Evolutionary conservation across 208 protist genomes (phyloP).

Genomic region (Vickermania ingenoplastis): DNA sequence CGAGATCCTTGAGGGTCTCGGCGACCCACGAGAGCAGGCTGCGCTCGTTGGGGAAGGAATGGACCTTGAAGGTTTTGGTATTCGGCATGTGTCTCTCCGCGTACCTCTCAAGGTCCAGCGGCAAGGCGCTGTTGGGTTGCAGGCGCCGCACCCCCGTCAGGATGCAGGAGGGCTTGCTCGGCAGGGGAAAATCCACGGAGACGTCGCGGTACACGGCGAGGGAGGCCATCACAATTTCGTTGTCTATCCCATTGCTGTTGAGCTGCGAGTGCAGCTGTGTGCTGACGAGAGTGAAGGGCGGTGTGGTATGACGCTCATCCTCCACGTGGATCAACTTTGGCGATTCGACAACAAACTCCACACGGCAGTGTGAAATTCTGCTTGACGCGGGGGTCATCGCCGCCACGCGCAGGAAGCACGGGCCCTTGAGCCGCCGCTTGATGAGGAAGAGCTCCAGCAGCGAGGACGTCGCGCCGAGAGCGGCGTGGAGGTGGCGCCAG

Average conservation of each 20-base stretch:
- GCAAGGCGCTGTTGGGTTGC: conserved; percentile 24
- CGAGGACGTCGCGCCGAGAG: conserved; percentile 79
- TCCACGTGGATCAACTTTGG: conserved; percentile 66
- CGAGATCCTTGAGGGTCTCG: conserved; percentile 62
- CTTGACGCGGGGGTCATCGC: conserved; percentile 18
- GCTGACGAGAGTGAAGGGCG: conserved; percentile 79
- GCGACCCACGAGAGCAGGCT: conserved; percentile 74
- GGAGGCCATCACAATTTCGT: conserved; percentile 89
- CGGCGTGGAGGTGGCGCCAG: conserved; percentile 55
- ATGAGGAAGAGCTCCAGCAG: conserved; percentile 92
- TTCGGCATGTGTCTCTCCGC: conserved; percentile 21
- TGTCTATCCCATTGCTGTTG: conserved; percentile 45
- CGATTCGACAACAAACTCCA: conserved; percentile 67
- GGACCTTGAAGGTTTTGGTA: conserved; percentile 26
- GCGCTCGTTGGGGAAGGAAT: conserved; percentile 61
- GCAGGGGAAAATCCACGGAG: conserved; percentile 49
- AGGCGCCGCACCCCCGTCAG: conserved; percentile 54
- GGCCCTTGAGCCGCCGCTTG: conserved; percentile 91
- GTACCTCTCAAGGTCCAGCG: conserved; percentile 70
- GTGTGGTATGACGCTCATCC: conserved; percentile 40
- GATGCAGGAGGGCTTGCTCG: conserved; percentile 27
- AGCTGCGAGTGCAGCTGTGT: conserved; percentile 87
- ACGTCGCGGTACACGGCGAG: conserved; percentile 75
- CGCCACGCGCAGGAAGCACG: conserved; percentile 77
- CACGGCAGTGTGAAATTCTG: conserved; percentile 73